phyloP scores from a whole-genome alignment of 2,329 filamentous ascomycete species.

The Penicillium rolfsii region DNA sequence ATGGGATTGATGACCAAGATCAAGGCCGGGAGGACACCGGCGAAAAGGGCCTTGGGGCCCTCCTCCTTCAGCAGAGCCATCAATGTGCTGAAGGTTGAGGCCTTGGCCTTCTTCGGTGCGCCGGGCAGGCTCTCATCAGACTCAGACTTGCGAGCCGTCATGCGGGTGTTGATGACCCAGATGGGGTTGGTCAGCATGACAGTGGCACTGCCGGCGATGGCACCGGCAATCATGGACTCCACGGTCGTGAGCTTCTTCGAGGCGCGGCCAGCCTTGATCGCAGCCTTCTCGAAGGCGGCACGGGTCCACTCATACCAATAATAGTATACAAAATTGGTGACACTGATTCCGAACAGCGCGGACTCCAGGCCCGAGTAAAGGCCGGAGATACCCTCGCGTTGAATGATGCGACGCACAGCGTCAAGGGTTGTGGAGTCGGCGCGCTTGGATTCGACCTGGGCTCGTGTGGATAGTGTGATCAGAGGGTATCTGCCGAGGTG shows the following conservation, averaged over 20 bases:
- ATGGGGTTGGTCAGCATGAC: conserved; percentile 98
- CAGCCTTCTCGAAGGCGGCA: conserved; percentile 76
- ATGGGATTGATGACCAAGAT: conserved; percentile 98
- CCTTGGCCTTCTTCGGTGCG: conserved; percentile 57
- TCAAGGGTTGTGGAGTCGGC: conserved; percentile 82
- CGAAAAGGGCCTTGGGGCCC: conserved; percentile 81
- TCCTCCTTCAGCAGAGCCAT: conserved; percentile 80
- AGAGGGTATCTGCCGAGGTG: conserved; percentile 74
- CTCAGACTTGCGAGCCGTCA: conserved; percentile 83
- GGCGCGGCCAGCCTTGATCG: conserved; percentile 70
- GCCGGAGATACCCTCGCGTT: conserved; percentile 84
- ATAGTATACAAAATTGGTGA: conserved; percentile 99
- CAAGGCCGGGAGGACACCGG: conserved; percentile 88
- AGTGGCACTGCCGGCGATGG: conserved; percentile 89
- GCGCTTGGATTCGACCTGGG: conserved; percentile 95
- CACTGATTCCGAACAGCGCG: conserved; percentile 93
- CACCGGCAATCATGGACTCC: conserved; percentile 94
- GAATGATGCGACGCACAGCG: conserved; percentile 82
- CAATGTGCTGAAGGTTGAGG: conserved; percentile 77
- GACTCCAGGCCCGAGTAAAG: conserved; percentile 93
- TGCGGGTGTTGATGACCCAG: conserved; percentile 98
- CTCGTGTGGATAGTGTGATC: conserved; percentile 94
- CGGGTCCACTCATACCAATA: conserved; percentile 99
- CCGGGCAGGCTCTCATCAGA: conserved; percentile 46
- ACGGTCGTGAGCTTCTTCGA: conserved; percentile 83